Evolutionary conservation across 345 rosid genomes (phyloP).

Genomic region (Luvunga scandens): DNA sequence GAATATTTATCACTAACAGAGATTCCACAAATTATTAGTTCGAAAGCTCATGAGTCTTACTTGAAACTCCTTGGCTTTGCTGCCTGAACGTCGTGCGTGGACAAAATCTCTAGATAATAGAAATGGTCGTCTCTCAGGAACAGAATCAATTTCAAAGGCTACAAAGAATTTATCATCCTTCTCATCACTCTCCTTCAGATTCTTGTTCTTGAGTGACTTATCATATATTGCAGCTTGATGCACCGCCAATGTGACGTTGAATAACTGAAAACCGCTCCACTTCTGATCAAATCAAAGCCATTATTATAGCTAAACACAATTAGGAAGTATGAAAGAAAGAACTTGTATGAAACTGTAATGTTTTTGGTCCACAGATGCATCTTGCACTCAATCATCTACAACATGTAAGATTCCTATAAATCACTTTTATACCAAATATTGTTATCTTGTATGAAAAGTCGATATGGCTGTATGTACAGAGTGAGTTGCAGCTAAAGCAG

Average conservation of each 20-base stretch:
- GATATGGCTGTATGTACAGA: neutral
- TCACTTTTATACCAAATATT: neutral
- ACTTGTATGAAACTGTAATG: neutral
- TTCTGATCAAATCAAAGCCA: constrained; percentile 24
- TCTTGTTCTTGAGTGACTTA: neutral
- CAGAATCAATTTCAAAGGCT: constrained; percentile 23
- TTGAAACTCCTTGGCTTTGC: constrained; percentile 21
- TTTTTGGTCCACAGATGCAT: neutral
- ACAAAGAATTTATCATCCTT: constrained; percentile 26
- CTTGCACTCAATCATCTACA: neutral
- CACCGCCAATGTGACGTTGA: constrained; percentile 24
- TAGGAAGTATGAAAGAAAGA: neutral
- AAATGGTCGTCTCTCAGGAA: constrained; percentile 28
- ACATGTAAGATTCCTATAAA: neutral
- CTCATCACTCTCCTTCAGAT: neutral
- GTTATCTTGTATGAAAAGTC: neutral
- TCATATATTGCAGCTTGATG: constrained; percentile 17
- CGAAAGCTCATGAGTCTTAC: constrained; percentile 15
- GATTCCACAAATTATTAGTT: neutral
- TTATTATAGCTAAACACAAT: neutral
- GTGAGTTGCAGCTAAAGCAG: neutral
- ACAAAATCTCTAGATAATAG: constrained; percentile 44
- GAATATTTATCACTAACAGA: neutral
- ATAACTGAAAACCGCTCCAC: constrained; percentile 30
- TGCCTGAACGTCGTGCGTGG: constrained; percentile 25